phyloP scores from a whole-genome alignment of 805 yeast genomes.

The Metschnikowia koreensis region DNA sequence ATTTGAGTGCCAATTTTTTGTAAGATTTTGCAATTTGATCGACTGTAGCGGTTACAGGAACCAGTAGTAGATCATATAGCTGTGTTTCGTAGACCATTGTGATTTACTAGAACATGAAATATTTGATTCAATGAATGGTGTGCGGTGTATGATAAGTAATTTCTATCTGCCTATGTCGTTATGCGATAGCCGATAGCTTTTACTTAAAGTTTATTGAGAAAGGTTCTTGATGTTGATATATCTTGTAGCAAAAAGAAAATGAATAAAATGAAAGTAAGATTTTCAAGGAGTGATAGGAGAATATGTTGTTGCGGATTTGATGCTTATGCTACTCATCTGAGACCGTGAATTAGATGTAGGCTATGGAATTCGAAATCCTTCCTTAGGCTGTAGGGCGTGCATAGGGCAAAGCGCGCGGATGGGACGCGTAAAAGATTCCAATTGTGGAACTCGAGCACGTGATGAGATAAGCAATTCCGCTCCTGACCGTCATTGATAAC shows the following conservation, averaged over 20 bases:
- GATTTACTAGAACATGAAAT: not conserved
- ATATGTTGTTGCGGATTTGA: not conserved
- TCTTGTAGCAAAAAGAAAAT: not conserved
- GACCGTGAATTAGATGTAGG: constrained; percentile 5
- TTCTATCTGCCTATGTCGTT: not conserved
- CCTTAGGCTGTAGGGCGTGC: constrained; percentile 11
- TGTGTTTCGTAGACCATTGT: constrained; percentile 24
- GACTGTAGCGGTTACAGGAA: constrained; percentile 29
- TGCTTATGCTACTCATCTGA: constrained; percentile 5
- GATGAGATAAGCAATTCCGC: constrained; percentile 4
- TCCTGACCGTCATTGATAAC: not conserved
- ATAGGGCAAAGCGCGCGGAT: constrained; percentile 3
- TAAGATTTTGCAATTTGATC: constrained; percentile 44
- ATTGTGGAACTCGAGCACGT: not conserved
- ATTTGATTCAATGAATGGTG: not conserved
- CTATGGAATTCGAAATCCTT: constrained; percentile 17
- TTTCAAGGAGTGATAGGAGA: not conserved
- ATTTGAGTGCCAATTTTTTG: constrained; percentile 43
- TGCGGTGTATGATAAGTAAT: not conserved
- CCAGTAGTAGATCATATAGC: constrained; percentile 37
- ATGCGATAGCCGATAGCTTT: too few species aligned
- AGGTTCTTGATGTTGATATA: too few species aligned
- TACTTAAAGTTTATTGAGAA: too few species aligned
- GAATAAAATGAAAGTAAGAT: not conserved
- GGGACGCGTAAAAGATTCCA: constrained; percentile 6